These are phyloP conservation scores for Penicillium diatomitis DNA, from an alignment of 495 filamentous ascomycete genomes.

Conservation along the genomic window DNA sequence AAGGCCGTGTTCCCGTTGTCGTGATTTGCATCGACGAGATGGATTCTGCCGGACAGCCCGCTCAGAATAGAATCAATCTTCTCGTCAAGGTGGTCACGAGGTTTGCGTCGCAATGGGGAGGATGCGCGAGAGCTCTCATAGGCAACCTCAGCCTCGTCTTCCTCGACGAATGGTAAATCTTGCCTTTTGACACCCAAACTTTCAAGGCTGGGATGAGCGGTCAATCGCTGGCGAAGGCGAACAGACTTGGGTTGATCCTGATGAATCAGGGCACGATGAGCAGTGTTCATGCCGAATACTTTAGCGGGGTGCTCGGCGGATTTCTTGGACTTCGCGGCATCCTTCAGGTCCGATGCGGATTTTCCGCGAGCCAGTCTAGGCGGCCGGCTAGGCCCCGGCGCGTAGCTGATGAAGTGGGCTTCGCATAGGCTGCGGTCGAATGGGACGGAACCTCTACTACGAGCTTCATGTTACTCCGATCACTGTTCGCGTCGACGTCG, in stretches of 20 bases:
- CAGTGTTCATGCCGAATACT: constrained; percentile 7
- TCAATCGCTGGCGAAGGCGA: constrained; percentile 25
- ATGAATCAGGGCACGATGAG: constrained; percentile 11
- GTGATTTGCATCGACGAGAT: constrained; percentile 39
- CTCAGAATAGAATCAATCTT: constrained; percentile 79
- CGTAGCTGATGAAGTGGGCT: constrained; percentile 5
- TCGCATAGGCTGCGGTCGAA: constrained; percentile 4
- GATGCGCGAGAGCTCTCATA: constrained; percentile 24
- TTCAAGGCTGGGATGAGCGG: constrained; percentile 30
- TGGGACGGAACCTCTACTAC: constrained; percentile 1
- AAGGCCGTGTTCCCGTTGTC: constrained; percentile 25
- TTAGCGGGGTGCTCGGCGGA: constrained; percentile 9
- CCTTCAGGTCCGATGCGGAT: constrained; percentile 12
- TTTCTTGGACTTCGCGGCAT: constrained; percentile 3
- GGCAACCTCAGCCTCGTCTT: constrained; percentile 12
- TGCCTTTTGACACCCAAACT: constrained; percentile 26
- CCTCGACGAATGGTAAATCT: constrained; percentile 18
- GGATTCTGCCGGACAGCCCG: constrained; percentile 70
- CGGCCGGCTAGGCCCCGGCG: constrained; percentile 10
- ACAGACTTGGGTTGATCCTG: constrained; percentile 17
- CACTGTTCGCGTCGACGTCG: background rate
- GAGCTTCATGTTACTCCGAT: background rate
- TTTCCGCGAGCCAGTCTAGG: constrained; percentile 14
- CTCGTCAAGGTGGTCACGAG: constrained; percentile 65
- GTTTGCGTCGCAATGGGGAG: constrained; percentile 27